These are phyloP conservation scores for Syzygium aromaticum DNA, from an alignment of 345 rosid species.

Conservation along the genomic window DNA sequence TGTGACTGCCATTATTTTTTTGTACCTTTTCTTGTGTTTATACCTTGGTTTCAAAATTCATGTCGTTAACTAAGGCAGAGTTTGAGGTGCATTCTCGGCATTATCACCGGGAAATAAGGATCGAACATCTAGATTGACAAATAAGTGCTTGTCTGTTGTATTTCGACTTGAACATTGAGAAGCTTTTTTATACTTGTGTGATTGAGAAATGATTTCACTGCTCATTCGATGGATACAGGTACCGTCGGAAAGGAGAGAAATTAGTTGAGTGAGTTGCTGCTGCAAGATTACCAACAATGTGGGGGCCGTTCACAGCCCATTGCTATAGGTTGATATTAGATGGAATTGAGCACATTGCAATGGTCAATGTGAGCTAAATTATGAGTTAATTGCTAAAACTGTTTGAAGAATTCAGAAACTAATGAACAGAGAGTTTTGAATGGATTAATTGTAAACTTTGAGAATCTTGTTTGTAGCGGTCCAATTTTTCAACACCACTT, in stretches of 20 bases:
- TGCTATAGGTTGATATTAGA: constrained; percentile 59
- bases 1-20: fast-evolving
- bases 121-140: not conserved
- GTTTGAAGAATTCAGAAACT: not conserved
- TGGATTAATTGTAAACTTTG: not conserved
- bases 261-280: constrained; percentile 62
- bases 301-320: constrained; percentile 88
- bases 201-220: not conserved
- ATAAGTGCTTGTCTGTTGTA: not conserved
- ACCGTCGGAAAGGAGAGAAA: constrained; percentile 66
- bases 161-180: not conserved
- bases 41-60: not conserved
- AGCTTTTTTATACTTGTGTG: no score
- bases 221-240: constrained; percentile 19
- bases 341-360: constrained; percentile 73
- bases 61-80: not conserved
- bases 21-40: no score
- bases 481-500: not conserved
- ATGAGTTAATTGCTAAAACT: not conserved
- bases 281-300: constrained; percentile 67
- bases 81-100: not conserved
- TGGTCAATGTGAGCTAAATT: constrained; percentile 66
- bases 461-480: not conserved
- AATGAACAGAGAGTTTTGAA: not conserved
- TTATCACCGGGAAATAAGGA: not conserved